Percentiles rank a stretch among this genome's conserved stretches.
Evolutionary conservation across 148 eudicot genomes (phyloP).

Genomic region (Fallopia convolvulus): DNA sequence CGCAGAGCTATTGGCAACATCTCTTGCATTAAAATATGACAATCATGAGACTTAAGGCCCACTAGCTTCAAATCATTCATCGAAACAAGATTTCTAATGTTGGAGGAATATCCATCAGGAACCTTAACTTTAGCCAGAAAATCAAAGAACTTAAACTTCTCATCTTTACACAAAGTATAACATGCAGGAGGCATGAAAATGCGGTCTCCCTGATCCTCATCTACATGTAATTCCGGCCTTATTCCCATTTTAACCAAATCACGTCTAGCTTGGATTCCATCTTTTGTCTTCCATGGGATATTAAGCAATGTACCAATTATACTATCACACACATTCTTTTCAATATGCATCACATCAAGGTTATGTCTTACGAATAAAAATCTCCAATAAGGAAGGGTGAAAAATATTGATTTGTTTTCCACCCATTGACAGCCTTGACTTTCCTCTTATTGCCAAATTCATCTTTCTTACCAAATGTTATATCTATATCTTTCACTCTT

Average conservation of each 20-base stretch:
- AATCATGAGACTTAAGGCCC: too few relatives aligned
- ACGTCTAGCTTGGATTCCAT: background rate
- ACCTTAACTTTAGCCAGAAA: background rate
- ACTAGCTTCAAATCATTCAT: too few relatives aligned
- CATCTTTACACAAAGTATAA: background rate
- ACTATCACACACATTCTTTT: background rate
- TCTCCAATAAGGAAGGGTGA: background rate
- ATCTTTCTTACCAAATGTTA: constrained; percentile 1
- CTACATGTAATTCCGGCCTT: background rate
- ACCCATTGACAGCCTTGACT: background rate
- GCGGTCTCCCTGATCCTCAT: background rate
- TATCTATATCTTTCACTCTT: background rate
- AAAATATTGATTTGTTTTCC: background rate
- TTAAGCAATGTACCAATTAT: background rate
- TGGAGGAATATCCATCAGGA: too few relatives aligned
- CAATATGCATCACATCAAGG: background rate
- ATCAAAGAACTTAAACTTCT: background rate
- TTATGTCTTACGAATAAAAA: background rate
- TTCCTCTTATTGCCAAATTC: background rate
- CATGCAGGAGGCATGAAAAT: background rate
- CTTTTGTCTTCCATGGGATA: background rate
- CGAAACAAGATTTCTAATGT: too few relatives aligned
- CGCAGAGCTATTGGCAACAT: too few relatives aligned
- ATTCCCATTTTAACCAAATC: background rate
- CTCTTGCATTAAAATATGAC: too few relatives aligned